Conservation (phyloP, 2,329 filamentous ascomycete genomes). For the Colletotrichum agaves region DNA sequence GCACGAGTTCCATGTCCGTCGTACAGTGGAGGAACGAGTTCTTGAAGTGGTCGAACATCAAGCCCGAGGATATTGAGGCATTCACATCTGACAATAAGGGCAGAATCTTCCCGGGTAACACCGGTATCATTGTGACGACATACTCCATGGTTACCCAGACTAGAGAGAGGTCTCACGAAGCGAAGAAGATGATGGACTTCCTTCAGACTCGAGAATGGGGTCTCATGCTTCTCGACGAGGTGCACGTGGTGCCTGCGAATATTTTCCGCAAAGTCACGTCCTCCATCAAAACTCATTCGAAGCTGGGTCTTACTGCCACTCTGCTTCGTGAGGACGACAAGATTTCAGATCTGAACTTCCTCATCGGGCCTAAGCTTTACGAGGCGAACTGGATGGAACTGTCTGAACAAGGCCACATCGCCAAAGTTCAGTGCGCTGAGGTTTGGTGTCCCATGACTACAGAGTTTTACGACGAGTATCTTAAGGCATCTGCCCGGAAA, state of each 20-base stretch:
- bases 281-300: slow-evolving; percentile 93
- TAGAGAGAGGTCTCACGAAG: slow-evolving; percentile 87
- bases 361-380: slow-evolving; percentile 97
- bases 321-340: slow-evolving; percentile 97
- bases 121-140: slow-evolving; percentile 96
- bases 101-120: slow-evolving; percentile 82
- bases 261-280: slow-evolving; percentile 96
- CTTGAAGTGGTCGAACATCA: slow-evolving; percentile 96
- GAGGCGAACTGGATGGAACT: slow-evolving; percentile 99
- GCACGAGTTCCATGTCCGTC: slow-evolving; percentile 97
- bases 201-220: slow-evolving; percentile 92
- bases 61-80: slow-evolving; percentile 90
- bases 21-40: slow-evolving; percentile 98
- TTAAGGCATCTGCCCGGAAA: slow-evolving; percentile 70
- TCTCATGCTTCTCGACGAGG: slow-evolving; percentile 95
- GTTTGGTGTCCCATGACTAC: slow-evolving; percentile 99
- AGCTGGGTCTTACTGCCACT: slow-evolving; percentile 93
- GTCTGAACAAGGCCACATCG: slow-evolving; percentile 95
- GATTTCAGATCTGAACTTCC: slow-evolving; percentile 95
- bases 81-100: slow-evolving; percentile 96
- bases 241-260: slow-evolving; percentile 96
- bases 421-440: slow-evolving; percentile 95
- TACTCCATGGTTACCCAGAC: slow-evolving; percentile 99
- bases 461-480: slow-evolving; percentile 96
- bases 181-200: slow-evolving; percentile 98